Conservation (phyloP, 2,329 filamentous ascomycete genomes). For the Aspergillus jensenii region DNA sequence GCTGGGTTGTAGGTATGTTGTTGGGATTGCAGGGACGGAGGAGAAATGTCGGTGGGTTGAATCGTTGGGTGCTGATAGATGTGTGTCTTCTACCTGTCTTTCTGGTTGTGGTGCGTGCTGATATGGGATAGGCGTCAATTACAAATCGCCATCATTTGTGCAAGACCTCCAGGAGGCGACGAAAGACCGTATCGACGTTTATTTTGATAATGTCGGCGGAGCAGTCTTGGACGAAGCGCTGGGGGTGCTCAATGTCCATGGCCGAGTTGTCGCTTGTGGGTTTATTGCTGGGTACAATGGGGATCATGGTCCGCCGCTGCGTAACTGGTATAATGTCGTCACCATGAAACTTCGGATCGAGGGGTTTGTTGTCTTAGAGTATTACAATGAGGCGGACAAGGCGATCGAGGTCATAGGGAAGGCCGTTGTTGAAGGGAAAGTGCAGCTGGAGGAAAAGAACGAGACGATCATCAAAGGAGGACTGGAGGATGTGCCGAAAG, state of each 20-base stretch:
- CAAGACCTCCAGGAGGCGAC: background rate
- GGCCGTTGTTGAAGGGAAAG: constrained; percentile 45
- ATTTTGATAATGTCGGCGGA: background rate
- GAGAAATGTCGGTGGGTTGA: constrained; percentile 14
- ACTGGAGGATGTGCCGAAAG: constrained; percentile 52
- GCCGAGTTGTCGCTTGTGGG: background rate
- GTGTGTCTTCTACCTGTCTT: background rate
- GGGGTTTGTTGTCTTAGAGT: constrained; percentile 23
- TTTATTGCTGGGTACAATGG: background rate
- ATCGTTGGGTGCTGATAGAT: constrained; percentile 8
- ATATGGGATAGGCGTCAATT: background rate
- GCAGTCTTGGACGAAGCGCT: background rate
- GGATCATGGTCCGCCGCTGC: background rate
- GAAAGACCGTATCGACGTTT: background rate
- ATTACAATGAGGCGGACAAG: constrained; percentile 14
- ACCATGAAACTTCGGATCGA: constrained; percentile 18
- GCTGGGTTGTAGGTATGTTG: constrained; percentile 11
- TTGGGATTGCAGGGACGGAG: constrained; percentile 12
- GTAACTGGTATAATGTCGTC: constrained; percentile 2
- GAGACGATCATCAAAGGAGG: background rate
- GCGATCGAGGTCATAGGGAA: constrained; percentile 37
- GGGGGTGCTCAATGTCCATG: background rate
- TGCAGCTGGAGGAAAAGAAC: constrained; percentile 41
- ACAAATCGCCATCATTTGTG: background rate
- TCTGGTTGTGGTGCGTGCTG: background rate